A percentile compares a stretch with the other conserved stretches of the same genome.
Conservation (phyloP, 2,329 filamentous ascomycete genomes). For the Capronia americana region DNA sequence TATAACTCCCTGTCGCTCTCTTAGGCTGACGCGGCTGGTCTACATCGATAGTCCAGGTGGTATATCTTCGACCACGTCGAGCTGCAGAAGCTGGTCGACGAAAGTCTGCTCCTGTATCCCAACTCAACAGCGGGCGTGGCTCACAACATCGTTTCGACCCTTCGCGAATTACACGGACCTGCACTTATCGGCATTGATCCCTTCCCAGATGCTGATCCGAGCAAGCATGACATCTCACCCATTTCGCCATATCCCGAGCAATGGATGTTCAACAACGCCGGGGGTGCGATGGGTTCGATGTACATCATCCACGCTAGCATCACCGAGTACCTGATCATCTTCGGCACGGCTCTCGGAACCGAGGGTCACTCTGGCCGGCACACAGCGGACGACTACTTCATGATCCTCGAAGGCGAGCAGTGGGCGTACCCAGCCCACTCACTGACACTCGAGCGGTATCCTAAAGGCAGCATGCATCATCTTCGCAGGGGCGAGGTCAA, state of each 20-base stretch:
- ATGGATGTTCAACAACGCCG: constrained; percentile 87
- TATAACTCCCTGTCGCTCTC: neutral
- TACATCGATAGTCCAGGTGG: constrained; percentile 18
- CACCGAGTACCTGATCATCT: constrained; percentile 90
- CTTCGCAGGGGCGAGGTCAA: constrained; percentile 73
- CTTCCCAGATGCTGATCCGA: constrained; percentile 16
- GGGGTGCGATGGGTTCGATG: constrained; percentile 86
- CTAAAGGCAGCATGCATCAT: constrained; percentile 73
- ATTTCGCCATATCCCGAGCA: constrained; percentile 57
- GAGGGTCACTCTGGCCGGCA: constrained; percentile 88
- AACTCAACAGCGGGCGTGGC: constrained; percentile 65
- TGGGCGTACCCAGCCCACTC: constrained; percentile 73
- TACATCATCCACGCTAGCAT: constrained; percentile 82
- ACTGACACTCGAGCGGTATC: constrained; percentile 73
- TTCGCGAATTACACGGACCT: constrained; percentile 49
- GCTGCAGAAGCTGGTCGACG: constrained; percentile 38
- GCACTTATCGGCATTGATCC: constrained; percentile 29
- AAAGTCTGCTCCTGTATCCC: constrained; percentile 31
- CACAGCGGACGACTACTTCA: constrained; percentile 93
- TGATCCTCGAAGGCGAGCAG: constrained; percentile 82
- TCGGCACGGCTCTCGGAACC: constrained; percentile 81
- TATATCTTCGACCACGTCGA: constrained; percentile 39
- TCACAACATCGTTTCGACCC: constrained; percentile 68
- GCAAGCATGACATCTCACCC: constrained; percentile 22
- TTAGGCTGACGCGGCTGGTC: neutral